phyloP scores from a whole-genome alignment of 495 filamentous ascomycete species.

The Neurospora cerealis region DNA sequence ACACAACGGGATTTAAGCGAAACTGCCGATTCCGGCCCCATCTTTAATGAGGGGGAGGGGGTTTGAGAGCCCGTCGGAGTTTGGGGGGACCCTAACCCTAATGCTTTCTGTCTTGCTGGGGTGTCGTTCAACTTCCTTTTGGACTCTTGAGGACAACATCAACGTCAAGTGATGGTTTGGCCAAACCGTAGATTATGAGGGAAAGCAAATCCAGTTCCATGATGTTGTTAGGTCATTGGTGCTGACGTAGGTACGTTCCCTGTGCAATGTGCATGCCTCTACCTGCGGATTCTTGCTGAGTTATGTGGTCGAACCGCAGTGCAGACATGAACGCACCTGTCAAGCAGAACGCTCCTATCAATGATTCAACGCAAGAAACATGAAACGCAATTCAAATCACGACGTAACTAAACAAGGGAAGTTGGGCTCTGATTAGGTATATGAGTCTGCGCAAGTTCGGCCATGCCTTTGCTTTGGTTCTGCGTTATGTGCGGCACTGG shows the following conservation, averaged over 20 bases:
- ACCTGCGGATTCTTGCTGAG: too few species aligned
- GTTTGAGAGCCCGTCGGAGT: not conserved
- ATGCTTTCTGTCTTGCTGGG: too few species aligned
- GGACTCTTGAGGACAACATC: too few species aligned
- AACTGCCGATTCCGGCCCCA: not conserved
- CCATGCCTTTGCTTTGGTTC: not conserved
- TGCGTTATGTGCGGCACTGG: not conserved
- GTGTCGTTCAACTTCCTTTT: too few species aligned
- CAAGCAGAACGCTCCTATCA: not conserved
- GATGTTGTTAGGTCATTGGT: too few species aligned
- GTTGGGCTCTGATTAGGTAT: not conserved
- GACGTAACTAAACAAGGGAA: too few species aligned
- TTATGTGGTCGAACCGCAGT: not conserved
- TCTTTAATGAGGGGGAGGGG: not conserved
- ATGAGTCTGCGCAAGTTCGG: not conserved
- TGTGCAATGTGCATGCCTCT: too few species aligned
- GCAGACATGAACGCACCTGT: not conserved
- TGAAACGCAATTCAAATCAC: not conserved
- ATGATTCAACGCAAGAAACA: not conserved
- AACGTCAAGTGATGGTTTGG: too few species aligned
- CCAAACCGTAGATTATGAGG: too few species aligned
- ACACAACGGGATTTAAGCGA: not conserved
- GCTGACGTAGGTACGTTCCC: too few species aligned
- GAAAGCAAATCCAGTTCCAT: too few species aligned
- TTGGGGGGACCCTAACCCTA: not conserved